A percentile compares a stretch with the other conserved stretches of the same genome.
These are phyloP conservation scores for Aspergillus costaricaensis DNA, from an alignment of 2,329 filamentous ascomycete genomes.

Conservation along the genomic window DNA sequence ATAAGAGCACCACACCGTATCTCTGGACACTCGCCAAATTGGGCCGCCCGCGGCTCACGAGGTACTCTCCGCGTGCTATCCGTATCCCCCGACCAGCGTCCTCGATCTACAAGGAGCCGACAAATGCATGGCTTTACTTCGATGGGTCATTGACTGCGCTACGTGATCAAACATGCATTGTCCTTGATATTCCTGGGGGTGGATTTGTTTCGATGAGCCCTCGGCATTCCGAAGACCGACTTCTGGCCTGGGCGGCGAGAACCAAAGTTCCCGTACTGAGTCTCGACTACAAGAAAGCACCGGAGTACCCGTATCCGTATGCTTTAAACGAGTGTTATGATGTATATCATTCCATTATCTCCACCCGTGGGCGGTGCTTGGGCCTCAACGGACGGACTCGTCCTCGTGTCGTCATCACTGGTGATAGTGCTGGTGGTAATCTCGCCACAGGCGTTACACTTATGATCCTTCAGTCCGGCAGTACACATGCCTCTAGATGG, in stretches of 20 bases:
- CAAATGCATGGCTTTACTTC: constrained; percentile 89
- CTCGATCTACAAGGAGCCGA: constrained; percentile 80
- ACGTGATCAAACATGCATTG: constrained; percentile 71
- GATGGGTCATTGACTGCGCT: constrained; percentile 81
- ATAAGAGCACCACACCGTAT: constrained; percentile 89
- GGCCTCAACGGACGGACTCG: constrained; percentile 67
- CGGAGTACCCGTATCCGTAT: constrained; percentile 81
- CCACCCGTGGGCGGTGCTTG: constrained; percentile 71
- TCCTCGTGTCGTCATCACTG: constrained; percentile 71
- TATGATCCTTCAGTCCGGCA: constrained; percentile 81
- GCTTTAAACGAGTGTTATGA: constrained; percentile 87
- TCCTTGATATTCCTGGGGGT: constrained; percentile 89
- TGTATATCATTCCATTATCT: constrained; percentile 73
- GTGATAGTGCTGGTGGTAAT: constrained; percentile 82
- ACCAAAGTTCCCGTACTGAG: constrained; percentile 87
- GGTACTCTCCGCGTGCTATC: constrained; percentile 78
- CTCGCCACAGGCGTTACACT: constrained; percentile 77
- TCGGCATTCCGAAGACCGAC: constrained; percentile 89
- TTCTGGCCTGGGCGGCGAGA: constrained; percentile 88
- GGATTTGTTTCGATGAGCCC: constrained; percentile 97
- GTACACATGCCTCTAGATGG: constrained; percentile 58
- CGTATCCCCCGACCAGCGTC: constrained; percentile 77
- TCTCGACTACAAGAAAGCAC: constrained; percentile 85
- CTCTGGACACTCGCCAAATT: constrained; percentile 71
- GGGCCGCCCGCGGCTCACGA: constrained; percentile 75